phyloP scores from a whole-genome alignment of 2,329 filamentous ascomycete genomes.

The Graphilbum sp. region DNA sequence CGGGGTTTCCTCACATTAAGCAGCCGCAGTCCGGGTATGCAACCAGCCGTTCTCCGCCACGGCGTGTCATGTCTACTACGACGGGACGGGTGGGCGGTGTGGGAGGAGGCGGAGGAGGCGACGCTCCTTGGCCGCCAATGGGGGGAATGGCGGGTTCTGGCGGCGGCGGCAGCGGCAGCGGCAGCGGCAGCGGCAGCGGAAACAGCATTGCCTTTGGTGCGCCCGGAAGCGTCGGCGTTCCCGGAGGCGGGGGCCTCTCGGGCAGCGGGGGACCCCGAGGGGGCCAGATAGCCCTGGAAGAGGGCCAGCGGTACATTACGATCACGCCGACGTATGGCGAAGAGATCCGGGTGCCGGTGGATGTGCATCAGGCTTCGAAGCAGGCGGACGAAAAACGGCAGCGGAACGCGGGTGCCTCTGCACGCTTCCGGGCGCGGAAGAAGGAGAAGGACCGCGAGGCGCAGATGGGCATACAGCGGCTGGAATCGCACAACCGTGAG shows the following conservation, averaged over 20 bases:
- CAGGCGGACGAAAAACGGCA: slow-evolving; percentile 74
- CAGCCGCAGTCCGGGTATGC: background rate
- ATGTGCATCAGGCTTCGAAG: slow-evolving; percentile 66
- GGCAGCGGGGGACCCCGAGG: background rate
- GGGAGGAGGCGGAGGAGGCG: too few species aligned
- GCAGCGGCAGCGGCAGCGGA: background rate
- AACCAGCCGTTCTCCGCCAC: background rate
- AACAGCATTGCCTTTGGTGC: background rate
- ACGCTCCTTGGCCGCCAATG: too few species aligned
- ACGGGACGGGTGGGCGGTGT: too few species aligned
- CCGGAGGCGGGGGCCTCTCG: background rate
- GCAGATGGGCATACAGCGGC: slow-evolving; percentile 47
- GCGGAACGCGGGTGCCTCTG: slow-evolving; percentile 72
- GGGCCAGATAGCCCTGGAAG: slow-evolving; percentile 9
- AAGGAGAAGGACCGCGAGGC: slow-evolving; percentile 71
- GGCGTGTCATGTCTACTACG: background rate
- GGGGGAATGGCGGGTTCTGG: background rate
- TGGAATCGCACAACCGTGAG: slow-evolving; percentile 54
- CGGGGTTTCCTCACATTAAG: background rate
- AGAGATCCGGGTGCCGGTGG: slow-evolving; percentile 47
- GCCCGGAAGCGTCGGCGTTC: background rate
- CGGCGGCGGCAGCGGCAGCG: background rate
- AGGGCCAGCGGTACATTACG: slow-evolving; percentile 15
- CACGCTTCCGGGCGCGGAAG: slow-evolving; percentile 62
- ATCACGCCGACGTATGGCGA: slow-evolving; percentile 22